Evolutionary conservation across 2,329 filamentous ascomycete genomes (phyloP), one percentile per base, ranked within the genome.

Genomic region (Colletotrichum shisoi): DNA sequence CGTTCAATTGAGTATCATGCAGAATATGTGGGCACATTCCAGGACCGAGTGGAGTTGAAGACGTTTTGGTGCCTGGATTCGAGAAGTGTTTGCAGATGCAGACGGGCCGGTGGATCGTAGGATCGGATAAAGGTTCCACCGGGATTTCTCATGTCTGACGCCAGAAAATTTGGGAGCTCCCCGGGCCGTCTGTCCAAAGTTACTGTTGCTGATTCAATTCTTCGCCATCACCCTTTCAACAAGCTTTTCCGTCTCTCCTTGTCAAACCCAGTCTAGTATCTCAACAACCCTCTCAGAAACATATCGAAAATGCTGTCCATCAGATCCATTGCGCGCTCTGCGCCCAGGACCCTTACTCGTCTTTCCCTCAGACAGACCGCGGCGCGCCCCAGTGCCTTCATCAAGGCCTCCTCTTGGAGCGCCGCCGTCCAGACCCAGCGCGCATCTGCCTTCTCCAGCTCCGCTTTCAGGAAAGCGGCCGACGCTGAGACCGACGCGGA

Each of bases 401-500:
- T 83, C 72, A 85, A 83, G 73, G 75, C 82, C 70, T 81, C 75
- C 34, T 71, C 73, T 54, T 64, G 74, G 71, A 70, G 78, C 72
- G 74, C 78, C 37, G 73, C 78, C 68, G 71, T 79, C 57, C 72
- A 74, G 72, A 75, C 76, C 46, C 77, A 79, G 67, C 74, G 79
- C 67, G 77, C 81, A 75, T 80, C 83, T 13, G 77, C 80, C 58
- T 87, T 86, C 74, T 86, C 84, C 34, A 78, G 79, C 27, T 76
- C 77, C 17, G 70, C 69, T 39, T 72, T 82, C 69, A 81, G 83
- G 70, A 77, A 78, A 63, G 77, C 80, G 4, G 72, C 79, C 19
- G 73, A 76, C 48, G 76, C 75, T 56, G 84, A 87, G 76, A 87
- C 86, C 70, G 92, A 96, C 75, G 84, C 90, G 71, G 93, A 97